These are phyloP conservation scores for Bryopsis sp. DNA, from an alignment of 139 green algal genomes.

Conservation along the genomic window DNA sequence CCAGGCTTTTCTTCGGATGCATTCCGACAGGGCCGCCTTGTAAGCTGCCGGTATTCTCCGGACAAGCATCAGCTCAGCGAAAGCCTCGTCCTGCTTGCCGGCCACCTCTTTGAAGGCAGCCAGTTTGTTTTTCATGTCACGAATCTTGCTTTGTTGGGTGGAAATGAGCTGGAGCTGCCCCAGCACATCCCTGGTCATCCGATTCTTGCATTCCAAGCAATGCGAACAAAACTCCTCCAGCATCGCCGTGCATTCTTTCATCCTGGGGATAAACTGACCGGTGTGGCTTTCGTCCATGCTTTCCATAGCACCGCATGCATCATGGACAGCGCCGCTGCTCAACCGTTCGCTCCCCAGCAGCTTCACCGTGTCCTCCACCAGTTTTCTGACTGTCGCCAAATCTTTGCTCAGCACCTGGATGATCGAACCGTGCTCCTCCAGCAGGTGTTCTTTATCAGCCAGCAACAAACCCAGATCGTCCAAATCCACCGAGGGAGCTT, in stretches of 20 bases:
- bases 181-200: constrained; percentile 66
- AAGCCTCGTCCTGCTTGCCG: constrained; percentile 44
- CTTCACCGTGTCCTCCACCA: constrained; percentile 55
- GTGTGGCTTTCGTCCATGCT: constrained; percentile 65
- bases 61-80: constrained; percentile 57
- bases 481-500: constrained; percentile 62
- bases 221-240: constrained; percentile 31
- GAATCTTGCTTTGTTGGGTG: constrained; percentile 70
- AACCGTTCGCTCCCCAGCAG: constrained; percentile 28
- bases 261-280: constrained; percentile 43
- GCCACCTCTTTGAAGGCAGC: constrained; percentile 57
- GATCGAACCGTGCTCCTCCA: constrained; percentile 53
- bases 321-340: constrained; percentile 30
- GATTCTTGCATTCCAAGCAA: constrained; percentile 42
- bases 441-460: constrained; percentile 33
- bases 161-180: constrained; percentile 62
- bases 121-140: constrained; percentile 72
- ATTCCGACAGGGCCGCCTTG: constrained; percentile 69
- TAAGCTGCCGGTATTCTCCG: constrained; percentile 61
- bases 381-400: constrained; percentile 38
- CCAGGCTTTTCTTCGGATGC: constrained; percentile 52
- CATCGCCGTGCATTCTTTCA: constrained; percentile 22
- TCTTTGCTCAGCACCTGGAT: constrained; percentile 56
- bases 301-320: constrained; percentile 66
- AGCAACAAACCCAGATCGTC: constrained; percentile 47